Percentiles rank a stretch among this genome's conserved stretches.
Evolutionary conservation across 2,329 filamentous ascomycete species (phyloP).

Genomic region (Scedosporium dehoogii): DNA sequence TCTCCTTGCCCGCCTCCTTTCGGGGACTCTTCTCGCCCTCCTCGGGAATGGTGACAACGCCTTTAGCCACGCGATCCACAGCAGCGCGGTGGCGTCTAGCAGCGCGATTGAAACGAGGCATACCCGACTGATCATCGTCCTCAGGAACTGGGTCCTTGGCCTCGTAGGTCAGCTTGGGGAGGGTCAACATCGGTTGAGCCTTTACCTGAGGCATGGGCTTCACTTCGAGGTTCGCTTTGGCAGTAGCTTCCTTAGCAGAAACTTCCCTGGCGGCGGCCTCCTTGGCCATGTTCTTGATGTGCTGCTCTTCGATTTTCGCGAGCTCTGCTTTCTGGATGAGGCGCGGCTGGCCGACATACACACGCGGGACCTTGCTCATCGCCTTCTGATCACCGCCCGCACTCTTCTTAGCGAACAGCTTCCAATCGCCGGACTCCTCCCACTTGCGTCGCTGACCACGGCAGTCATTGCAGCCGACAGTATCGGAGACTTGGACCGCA

Average conservation of each 20-base stretch:
- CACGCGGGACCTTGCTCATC: not conserved
- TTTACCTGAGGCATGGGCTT: not conserved
- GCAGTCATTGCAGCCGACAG: not conserved
- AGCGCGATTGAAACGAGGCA: not conserved
- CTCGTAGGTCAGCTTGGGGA: not conserved
- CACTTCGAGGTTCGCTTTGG: not conserved
- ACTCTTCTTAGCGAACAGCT: not conserved
- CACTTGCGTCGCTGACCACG: not conserved
- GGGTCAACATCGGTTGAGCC: not conserved
- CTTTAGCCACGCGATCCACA: not conserved
- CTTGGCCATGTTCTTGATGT: not conserved
- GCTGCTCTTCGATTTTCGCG: not conserved
- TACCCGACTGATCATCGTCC: not conserved
- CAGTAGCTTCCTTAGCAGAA: not conserved
- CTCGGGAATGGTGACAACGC: not conserved
- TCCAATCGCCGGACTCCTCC: not conserved
- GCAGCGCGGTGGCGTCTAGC: not conserved
- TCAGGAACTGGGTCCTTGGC: not conserved
- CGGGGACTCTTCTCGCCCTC: not conserved
- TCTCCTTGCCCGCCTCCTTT: not conserved
- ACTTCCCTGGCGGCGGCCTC: not conserved
- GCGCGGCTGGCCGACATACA: not conserved
- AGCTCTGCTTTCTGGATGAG: not conserved
- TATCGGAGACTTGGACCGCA: not conserved
- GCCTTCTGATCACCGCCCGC: not conserved